Percentiles rank a stretch among this genome's conserved stretches.
Conservation (phyloP, 768 basidiomycete genomes). For the Naganishia vishniacii region DNA sequence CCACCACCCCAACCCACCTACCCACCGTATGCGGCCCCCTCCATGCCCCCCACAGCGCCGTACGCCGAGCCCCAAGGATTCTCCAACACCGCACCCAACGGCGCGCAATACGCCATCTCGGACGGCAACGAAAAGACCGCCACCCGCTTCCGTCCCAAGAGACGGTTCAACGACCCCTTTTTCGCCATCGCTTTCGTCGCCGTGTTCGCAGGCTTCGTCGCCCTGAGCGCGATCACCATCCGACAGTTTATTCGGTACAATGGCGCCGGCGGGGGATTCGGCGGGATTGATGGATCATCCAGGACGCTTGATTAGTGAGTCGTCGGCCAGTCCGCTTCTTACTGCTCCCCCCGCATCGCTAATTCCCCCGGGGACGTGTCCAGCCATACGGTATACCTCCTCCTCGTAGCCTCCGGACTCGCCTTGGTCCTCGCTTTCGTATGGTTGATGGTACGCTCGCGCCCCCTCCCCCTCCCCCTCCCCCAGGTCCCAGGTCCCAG, state of each 20-base stretch:
- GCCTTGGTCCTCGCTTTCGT: conserved; percentile 62
- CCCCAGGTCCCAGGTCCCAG: no score
- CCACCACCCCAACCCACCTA: conserved; percentile 15
- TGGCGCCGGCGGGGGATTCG: conserved; percentile 70
- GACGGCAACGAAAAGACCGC: conserved; percentile 34
- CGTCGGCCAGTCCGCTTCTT: no score
- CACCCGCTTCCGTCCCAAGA: conserved; percentile 53
- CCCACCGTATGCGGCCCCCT: conserved; percentile 19
- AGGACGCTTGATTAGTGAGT: conserved; percentile 65
- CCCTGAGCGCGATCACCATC: conserved; percentile 62
- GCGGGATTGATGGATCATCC: conserved; percentile 52
- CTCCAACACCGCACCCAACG: background rate
- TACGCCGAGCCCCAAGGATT: conserved; percentile 16
- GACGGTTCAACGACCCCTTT: conserved; percentile 65
- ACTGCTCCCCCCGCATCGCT: background rate
- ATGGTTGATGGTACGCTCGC: conserved; percentile 59
- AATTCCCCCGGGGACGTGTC: no score
- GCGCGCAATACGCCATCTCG: background rate
- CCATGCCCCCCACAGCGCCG: conserved; percentile 20
- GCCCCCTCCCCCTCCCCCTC: background rate
- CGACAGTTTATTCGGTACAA: conserved; percentile 60
- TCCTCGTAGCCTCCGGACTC: conserved; percentile 66
- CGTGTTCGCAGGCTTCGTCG: conserved; percentile 66
- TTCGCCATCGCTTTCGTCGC: conserved; percentile 68
- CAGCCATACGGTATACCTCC: conserved; percentile 69